Base-by-base conservation (phyloP, 73 alveolate species). In the Paramecium biaurelia region DNA sequence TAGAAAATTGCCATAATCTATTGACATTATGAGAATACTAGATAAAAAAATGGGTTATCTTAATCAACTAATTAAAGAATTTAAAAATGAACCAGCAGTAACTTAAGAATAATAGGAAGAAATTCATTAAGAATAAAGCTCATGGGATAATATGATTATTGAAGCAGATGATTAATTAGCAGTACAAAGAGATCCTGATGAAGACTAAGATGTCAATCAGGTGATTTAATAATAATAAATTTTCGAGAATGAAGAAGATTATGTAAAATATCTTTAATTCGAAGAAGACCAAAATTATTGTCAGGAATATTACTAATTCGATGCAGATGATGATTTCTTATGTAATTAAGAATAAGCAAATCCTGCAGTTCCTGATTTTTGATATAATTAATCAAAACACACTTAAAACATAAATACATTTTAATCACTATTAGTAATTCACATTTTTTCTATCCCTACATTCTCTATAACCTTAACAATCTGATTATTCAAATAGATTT, bases 11-110 rank as follows among this genome's bases (percentile, higher is more conserved):
- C 58, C 86, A 5, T 6, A 72, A 37, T 35, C 59, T n/a, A 32
- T 37, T 4, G 86, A 72, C 45, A 35, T 72, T 1, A 72, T 63
- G 86, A 72, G 86, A 72, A 21, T 72, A 12, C 63, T 72, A 1
- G 86, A 72, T 15, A 35, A 72, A 35, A 72, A 72, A 72, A 72
- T 72, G 86, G 86, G 86, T 28, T n/a, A 72, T 72, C 86, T 72
- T 2, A 72, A 38, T 14, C 24, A 34, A 15, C 37, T 72, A 4
- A 20, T 72, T 14, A 72, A 72, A 72, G 86, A 72, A 72, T 72
- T 32, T 72, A 32, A 32, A 72, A 38, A 32, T 37, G 86, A 72
- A 72, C 37, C 86, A 21, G 86, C 86, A 20, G 32, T 21, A 34
- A 72, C 32, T 8, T 20, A 34, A 30, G 86, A 72, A 35, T 37